Conservation (phyloP, 495 filamentous ascomycete species). For the Neurospora tetraspora region DNA sequence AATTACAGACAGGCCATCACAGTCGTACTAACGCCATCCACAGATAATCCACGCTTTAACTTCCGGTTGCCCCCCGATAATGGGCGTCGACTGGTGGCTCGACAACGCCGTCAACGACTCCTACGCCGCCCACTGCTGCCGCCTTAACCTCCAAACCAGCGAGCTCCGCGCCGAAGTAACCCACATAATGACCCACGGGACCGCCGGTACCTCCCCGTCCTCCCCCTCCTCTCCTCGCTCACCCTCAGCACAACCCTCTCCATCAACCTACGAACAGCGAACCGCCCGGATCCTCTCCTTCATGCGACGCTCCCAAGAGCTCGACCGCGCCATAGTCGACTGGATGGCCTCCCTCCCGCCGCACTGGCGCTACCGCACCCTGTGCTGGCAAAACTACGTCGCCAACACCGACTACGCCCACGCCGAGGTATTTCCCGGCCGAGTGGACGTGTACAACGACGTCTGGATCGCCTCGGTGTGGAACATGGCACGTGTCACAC, state of each 20-base stretch:
- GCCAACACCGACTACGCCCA: constrained; percentile 26
- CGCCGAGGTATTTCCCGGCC: constrained; percentile 40
- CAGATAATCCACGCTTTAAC: constrained; percentile 39
- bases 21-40: background rate
- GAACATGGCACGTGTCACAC: constrained; percentile 35
- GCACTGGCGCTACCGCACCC: constrained; percentile 30
- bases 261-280: background rate
- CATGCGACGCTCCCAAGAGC: constrained; percentile 29
- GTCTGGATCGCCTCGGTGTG: constrained; percentile 38
- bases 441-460: constrained; percentile 41
- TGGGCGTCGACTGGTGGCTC: constrained; percentile 45
- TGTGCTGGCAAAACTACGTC: constrained; percentile 36
- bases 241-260: background rate
- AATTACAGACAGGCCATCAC: background rate
- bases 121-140: constrained; percentile 29
- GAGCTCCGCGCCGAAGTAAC: constrained; percentile 39
- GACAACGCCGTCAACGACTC: constrained; percentile 29
- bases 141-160: constrained; percentile 34
- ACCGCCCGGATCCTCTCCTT: constrained; percentile 27
- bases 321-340: constrained; percentile 31
- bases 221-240: background rate
- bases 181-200: constrained; percentile 21
- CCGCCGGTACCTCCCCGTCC: constrained; percentile 18
- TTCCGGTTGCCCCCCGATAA: constrained; percentile 31
- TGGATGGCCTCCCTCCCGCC: constrained; percentile 35